These are phyloP conservation scores for Lenwebbia sp. DNA, from an alignment of 345 rosid species.

Conservation along the genomic window DNA sequence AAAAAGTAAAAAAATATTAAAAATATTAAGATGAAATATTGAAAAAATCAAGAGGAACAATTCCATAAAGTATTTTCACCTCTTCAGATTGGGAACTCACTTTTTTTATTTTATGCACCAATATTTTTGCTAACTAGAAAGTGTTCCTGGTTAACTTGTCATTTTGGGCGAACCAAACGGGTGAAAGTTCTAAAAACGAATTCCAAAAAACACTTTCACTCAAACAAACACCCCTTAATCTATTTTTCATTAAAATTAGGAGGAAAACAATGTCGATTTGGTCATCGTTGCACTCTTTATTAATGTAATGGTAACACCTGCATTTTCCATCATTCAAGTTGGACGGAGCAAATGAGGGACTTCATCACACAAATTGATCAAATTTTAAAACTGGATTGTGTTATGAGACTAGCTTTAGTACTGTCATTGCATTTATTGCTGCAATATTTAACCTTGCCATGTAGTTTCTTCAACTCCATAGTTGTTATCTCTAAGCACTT, in stretches of 20 bases:
- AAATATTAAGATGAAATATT: no score
- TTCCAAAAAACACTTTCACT: no score
- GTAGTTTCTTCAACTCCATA: neutral
- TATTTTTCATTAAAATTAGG: neutral
- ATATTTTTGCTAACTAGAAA: no score
- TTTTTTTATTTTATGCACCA: no score
- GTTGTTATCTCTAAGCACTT: neutral
- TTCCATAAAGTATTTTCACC: no score
- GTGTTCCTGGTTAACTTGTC: no score
- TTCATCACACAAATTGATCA: neutral
- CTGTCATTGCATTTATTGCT: neutral
- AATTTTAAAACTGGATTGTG: neutral
- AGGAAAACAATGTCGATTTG: neutral
- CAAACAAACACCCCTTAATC: neutral
- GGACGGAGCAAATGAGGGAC: neutral
- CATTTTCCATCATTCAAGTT: neutral
- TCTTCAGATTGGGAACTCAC: no score
- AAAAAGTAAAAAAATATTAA: no score
- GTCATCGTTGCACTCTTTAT: neutral
- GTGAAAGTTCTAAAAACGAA: no score
- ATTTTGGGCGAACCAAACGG: no score
- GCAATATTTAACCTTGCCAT: neutral
- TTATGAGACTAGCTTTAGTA: no score
- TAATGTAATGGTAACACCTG: neutral
- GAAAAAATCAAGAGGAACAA: no score